Base-by-base conservation (phyloP, 495 filamentous ascomycete genomes). In the Lasiosphaeria miniovina region DNA sequence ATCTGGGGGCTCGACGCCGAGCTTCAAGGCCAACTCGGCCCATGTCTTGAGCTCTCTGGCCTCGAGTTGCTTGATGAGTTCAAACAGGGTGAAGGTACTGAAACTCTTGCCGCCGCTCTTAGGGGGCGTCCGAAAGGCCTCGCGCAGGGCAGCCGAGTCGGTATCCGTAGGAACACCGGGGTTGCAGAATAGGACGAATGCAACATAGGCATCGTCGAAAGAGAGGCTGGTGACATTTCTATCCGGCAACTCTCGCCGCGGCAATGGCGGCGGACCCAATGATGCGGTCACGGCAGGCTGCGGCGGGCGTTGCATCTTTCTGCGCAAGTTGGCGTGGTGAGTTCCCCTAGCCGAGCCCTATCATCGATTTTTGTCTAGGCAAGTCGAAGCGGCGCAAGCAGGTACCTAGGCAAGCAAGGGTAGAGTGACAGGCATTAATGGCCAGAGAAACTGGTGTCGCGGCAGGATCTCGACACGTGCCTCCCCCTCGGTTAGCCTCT, bases 61-160 rank as follows among this genome's bases (percentile, higher is more conserved):
- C 58, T 97, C 90, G 36, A 96, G 80, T 68, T 88, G 88, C 52
- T 84, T 79, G 67, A 98, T 93, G 53, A 98, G 80, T 59, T 91
- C 84, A 69, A 88, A 95, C 34, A 97, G 69, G n/a, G 76, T 81
- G 65, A 82, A 95, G 3, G 90, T 88, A 68, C 87, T 93, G 70
- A 97, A 98, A 59, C 79, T 89, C 74, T 96, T 96, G 57, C 90
- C 92, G 68, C 94, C 94, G 65, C 91, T 96, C 67, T 89, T 93
- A 3, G 94, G 94, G 3, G 92, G 91, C 31, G 77, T 85, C 34
- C 90, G 83, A 72, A 98, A 97, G 4, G 84, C 86, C 60, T 90
- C 91, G 49, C 85, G 84, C 49, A 98, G 76, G 52, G 91, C 87
- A 2, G 78, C 76, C 4, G 89, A 85, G 73, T 92, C 89, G 36